phyloP scores from a whole-genome alignment of 306 rosid genomes.

The Prunus salicina region DNA sequence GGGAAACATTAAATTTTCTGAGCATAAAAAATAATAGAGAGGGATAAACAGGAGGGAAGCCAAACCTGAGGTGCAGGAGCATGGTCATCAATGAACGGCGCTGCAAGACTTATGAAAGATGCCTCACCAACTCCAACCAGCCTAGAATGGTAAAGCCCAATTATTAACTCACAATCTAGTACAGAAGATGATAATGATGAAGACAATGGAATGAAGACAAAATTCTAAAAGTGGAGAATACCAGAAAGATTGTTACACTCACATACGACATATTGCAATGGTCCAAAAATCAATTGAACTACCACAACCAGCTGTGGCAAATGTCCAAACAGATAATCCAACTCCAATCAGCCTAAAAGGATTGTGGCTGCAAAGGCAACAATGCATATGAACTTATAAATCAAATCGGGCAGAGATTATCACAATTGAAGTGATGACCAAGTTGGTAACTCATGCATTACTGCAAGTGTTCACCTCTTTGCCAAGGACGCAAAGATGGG shows the following conservation, averaged over 20 bases:
- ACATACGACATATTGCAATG: constrained; percentile 83
- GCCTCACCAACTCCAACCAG: constrained; percentile 98
- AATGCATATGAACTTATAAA: constrained; percentile 4
- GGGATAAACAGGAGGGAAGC: constrained; percentile 9
- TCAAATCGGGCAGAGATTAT: neutral
- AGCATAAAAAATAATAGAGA: neutral
- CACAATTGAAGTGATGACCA: neutral
- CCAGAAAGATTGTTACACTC: constrained; percentile 20
- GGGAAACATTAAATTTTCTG: neutral
- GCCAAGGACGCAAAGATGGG: constrained; percentile 86
- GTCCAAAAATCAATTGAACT: constrained; percentile 84
- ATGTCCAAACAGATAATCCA: constrained; percentile 93
- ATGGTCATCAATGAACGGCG: constrained; percentile 95
- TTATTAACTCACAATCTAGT: constrained; percentile 17
- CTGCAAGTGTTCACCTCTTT: constrained; percentile 52
- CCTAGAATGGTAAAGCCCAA: constrained; percentile 44
- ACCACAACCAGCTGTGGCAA: constrained; percentile 83
- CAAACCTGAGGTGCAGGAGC: constrained; percentile 83
- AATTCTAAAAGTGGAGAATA: neutral
- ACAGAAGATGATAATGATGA: constrained; percentile 16
- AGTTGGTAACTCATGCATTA: neutral
- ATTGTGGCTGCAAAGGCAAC: constrained; percentile 63
- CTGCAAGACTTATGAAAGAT: constrained; percentile 95
- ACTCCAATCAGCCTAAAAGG: constrained; percentile 95
- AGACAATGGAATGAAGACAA: neutral